Base-by-base conservation (phyloP, 106 monocot species). In the Platanthera zijinensis region DNA sequence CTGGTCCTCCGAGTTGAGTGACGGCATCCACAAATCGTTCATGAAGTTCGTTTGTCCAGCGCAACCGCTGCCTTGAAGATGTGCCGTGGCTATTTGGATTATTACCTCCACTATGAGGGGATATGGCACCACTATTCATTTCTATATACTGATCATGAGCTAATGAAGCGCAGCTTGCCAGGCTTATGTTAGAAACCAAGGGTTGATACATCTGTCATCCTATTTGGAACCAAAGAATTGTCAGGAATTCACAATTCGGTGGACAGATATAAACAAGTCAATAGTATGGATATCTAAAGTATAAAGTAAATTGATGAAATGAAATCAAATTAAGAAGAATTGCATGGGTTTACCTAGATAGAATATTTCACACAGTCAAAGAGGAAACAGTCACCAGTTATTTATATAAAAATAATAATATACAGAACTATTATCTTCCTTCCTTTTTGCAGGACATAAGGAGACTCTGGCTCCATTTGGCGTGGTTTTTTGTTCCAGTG, bases 11-110 rank as follows among this genome's bases (percentile, higher is more conserved):
- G 57, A 89, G 84, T 77, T 89, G 89, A 17, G 82, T 73, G 17
- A 89, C 86, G 51, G 89, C 86, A 82, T 89, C 89, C 51, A 89
- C 89, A 84, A 89, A 89, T 71, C 89, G 86, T 47, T 86, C 89
- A 77, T 89, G 89, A 57, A 89, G 86, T 18, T 89, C 89, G 82
- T 89, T 71, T 56, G 84, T 89, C 89, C 89, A 89, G 52, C 89
- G 63, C 67, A 89, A 79, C 6, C 89, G 84, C 70, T 89, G 89
- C 50, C 86, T 81, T 59, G 89, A 84, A 14, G 89, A 72, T 48
- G 83, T 52, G 52, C 51, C 63, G 15, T 82, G 70, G 48, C 81
- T 85, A 64, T 74, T 81, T 48, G 48, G 70, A 46, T 48, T 70
- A 18, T 70, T 70, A 15, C 45, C 70, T 47, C 48, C 48, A 48